Conservation (phyloP, 495 filamentous ascomycete genomes). For the Penicillium ochrochloron region DNA sequence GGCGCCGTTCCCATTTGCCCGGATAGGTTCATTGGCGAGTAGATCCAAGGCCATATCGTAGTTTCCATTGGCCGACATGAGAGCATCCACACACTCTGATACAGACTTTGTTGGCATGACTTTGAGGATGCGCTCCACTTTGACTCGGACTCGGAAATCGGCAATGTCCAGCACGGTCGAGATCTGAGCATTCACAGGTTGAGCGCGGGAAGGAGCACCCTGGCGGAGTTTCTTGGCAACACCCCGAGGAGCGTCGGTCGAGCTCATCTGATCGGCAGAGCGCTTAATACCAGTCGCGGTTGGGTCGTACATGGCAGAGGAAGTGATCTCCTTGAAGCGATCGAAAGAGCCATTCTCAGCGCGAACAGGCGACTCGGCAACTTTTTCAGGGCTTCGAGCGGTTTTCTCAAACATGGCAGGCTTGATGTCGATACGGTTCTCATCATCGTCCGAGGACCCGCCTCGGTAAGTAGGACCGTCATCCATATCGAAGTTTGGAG, state of each 20-base stretch:
- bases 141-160: constrained; percentile 55
- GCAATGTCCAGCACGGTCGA: constrained; percentile 58
- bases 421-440: constrained; percentile 65
- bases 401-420: constrained; percentile 64
- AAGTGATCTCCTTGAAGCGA: constrained; percentile 55
- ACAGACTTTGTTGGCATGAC: constrained; percentile 59
- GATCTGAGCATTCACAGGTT: constrained; percentile 41
- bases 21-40: constrained; percentile 35
- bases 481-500: constrained; percentile 51
- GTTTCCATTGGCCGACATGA: constrained; percentile 57
- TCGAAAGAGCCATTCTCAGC: constrained; percentile 31
- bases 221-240: constrained; percentile 51
- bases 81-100: constrained; percentile 54
- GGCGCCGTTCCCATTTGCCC: constrained; percentile 22
- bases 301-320: constrained; percentile 53
- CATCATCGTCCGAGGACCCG: constrained; percentile 62
- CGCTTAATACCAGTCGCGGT: constrained; percentile 41
- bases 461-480: constrained; percentile 62
- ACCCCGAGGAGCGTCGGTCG: constrained; percentile 39
- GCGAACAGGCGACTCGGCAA: constrained; percentile 43
- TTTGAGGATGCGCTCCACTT: constrained; percentile 59
- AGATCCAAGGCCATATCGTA: constrained; percentile 62
- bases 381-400: constrained; percentile 42
- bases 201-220: constrained; percentile 60
- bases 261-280: constrained; percentile 52